These are phyloP conservation scores for Tylopilus subfusipes DNA, from an alignment of 768 basidiomycete species.

Conservation along the genomic window DNA sequence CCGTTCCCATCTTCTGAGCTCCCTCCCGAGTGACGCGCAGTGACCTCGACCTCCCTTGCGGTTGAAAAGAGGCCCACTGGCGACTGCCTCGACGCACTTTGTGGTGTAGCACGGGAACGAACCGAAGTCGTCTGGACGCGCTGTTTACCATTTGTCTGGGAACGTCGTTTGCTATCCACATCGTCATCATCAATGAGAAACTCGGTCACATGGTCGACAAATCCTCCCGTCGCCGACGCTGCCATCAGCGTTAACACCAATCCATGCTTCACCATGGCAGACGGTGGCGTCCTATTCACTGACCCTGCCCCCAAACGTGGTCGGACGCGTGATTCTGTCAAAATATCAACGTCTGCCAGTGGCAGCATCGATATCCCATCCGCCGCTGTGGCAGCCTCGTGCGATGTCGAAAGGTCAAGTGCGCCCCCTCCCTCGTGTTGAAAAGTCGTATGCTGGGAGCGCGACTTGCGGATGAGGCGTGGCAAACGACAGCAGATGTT, in stretches of 20 bases:
- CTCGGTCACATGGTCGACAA: constrained; percentile 22
- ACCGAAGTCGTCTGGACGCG: neutral
- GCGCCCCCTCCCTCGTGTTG: neutral
- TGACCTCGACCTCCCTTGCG: neutral
- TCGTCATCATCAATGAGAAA: constrained; percentile 19
- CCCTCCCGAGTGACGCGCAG: neutral
- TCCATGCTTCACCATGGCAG: neutral
- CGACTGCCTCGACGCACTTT: neutral
- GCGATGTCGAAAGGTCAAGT: neutral
- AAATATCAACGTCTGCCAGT: neutral
- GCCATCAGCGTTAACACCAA: neutral
- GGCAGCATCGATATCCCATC: constrained; percentile 1
- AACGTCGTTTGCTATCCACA: neutral
- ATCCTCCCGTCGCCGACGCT: constrained; percentile 8
- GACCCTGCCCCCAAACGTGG: constrained; percentile 8
- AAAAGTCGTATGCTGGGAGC: too few species aligned
- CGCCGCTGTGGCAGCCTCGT: neutral
- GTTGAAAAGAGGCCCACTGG: neutral
- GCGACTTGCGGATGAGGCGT: too few species aligned
- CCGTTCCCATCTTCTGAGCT: neutral
- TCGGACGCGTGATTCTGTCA: neutral
- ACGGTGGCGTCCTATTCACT: constrained; percentile 8
- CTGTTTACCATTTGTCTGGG: neutral
- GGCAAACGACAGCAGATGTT: too few species aligned
- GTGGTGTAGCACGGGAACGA: neutral